phyloP scores from a whole-genome alignment of 208 protist genomes.

The Acanthamoeba healyi region DNA sequence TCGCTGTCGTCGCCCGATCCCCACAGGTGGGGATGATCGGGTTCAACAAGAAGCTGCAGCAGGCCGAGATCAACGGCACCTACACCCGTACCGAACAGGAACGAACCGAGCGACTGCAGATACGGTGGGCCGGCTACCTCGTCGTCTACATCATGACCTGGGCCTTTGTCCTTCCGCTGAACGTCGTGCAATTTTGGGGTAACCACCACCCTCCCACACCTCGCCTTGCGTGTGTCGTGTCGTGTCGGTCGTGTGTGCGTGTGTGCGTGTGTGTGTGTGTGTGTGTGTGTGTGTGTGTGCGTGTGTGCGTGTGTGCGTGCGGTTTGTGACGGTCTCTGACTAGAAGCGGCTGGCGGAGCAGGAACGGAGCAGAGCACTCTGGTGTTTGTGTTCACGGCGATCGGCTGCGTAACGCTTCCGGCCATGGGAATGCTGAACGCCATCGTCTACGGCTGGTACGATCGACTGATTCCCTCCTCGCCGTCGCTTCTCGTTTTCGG shows the following conservation, averaged over 20 bases:
- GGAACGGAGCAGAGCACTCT: conserved; percentile 12
- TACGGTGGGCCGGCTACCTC: conserved; percentile 31
- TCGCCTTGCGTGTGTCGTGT: neutral
- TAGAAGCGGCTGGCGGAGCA: neutral
- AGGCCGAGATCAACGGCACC: conserved; percentile 53
- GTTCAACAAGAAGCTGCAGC: conserved; percentile 59
- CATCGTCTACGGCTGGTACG: conserved; percentile 23
- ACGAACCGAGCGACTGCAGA: conserved; percentile 48
- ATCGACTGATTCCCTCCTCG: neutral
- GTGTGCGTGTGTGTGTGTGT: neutral
- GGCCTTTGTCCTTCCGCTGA: conserved; percentile 19
- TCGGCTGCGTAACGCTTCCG: conserved; percentile 7
- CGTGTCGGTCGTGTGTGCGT: neutral
- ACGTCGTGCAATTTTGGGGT: conserved; percentile 44
- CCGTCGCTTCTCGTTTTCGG: neutral
- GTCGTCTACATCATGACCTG: conserved; percentile 33
- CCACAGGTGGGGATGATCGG: conserved; percentile 35
- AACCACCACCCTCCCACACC: too few species aligned
- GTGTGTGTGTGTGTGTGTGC: neutral
- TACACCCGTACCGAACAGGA: conserved; percentile 27
- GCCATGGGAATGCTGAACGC: neutral
- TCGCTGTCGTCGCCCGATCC: neutral
- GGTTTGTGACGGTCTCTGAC: neutral
- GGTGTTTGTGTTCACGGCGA: conserved; percentile 33
- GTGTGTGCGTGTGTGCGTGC: neutral